Percentiles rank a stretch among this genome's conserved stretches.
Evolutionary conservation across 2,329 filamentous ascomycete species (phyloP).

Genomic region (Bisporella sp.): DNA sequence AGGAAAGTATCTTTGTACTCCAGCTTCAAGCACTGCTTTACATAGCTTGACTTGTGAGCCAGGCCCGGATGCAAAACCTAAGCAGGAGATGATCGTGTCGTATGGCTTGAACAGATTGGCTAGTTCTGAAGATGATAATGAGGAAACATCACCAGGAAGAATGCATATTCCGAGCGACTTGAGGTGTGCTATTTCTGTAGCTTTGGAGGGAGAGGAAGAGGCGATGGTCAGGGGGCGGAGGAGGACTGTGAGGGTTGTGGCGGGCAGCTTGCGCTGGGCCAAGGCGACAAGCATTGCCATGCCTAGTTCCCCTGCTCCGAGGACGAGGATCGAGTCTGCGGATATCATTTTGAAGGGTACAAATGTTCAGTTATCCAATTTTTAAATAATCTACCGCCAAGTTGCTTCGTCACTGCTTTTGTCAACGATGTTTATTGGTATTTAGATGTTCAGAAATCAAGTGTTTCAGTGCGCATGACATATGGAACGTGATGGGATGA

Average conservation of each 20-base stretch:
- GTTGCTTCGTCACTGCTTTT: too few relatives aligned
- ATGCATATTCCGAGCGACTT: constrained; percentile 14
- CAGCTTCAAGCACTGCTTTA: constrained; percentile 44
- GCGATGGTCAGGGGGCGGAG: constrained; percentile 42
- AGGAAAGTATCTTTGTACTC: constrained; percentile 49
- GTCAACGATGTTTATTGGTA: too few relatives aligned
- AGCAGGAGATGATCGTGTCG: constrained; percentile 51
- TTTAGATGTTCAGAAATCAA: too few relatives aligned
- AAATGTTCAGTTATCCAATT: too few relatives aligned
- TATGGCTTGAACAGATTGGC: constrained; percentile 38
- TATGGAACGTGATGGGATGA: too few relatives aligned
- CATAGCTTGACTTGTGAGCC: constrained; percentile 53
- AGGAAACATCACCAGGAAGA: constrained; percentile 27
- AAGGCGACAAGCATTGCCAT: constrained; percentile 46
- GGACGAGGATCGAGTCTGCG: constrained; percentile 40
- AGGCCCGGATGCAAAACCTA: constrained; percentile 49
- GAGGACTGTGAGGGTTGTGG: constrained; percentile 41
- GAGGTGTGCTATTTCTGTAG: constrained; percentile 36
- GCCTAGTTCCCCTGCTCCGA: constrained; percentile 63
- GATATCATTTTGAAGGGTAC: too few relatives aligned
- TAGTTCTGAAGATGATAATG: constrained; percentile 29
- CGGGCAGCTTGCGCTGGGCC: constrained; percentile 33
- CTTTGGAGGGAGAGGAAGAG: constrained; percentile 32
- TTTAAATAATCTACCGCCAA: too few relatives aligned
- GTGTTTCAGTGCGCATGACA: too few relatives aligned